Evolutionary conservation across 2,329 filamentous ascomycete genomes (phyloP).

Genomic region (Fusarium compactum): DNA sequence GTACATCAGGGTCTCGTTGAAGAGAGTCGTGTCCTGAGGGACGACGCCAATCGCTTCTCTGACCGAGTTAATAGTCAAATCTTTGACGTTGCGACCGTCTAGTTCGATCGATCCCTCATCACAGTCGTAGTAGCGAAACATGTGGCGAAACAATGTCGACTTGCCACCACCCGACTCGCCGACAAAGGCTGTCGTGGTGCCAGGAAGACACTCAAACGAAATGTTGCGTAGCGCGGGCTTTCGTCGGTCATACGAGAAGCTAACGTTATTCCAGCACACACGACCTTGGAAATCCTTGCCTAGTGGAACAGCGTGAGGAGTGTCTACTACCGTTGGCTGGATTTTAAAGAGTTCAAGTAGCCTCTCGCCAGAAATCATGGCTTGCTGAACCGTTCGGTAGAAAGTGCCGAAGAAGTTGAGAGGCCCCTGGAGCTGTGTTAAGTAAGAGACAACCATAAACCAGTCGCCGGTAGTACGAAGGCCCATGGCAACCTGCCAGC

Average conservation of each 20-base stretch:
- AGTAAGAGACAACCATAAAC: constrained; percentile 79
- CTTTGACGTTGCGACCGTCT: constrained; percentile 85
- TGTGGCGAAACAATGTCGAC: constrained; percentile 92
- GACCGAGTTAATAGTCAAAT: constrained; percentile 93
- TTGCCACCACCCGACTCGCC: constrained; percentile 98
- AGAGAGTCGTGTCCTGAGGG: constrained; percentile 94
- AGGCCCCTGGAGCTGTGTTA: constrained; percentile 82
- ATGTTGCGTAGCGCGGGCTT: constrained; percentile 87
- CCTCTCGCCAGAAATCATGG: constrained; percentile 96
- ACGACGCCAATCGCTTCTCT: constrained; percentile 93
- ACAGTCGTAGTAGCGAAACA: constrained; percentile 97
- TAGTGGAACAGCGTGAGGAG: constrained; percentile 72
- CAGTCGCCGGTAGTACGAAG: constrained; percentile 77
- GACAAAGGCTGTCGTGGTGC: constrained; percentile 94
- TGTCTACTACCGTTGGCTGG: constrained; percentile 88
- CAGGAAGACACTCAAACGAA: constrained; percentile 86
- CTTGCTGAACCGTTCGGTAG: constrained; percentile 94
- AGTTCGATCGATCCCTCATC: constrained; percentile 83
- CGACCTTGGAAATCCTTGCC: constrained; percentile 76
- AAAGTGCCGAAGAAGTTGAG: constrained; percentile 94
- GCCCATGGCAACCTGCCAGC: constrained; percentile 79
- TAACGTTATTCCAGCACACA: constrained; percentile 88
- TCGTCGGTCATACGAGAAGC: constrained; percentile 89
- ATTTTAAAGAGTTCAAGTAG: constrained; percentile 97
- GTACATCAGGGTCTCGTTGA: constrained; percentile 96